These are phyloP conservation scores for Cyclotella baltica DNA, from an alignment of 108 stramenopile genomes.

Conservation along the genomic window DNA sequence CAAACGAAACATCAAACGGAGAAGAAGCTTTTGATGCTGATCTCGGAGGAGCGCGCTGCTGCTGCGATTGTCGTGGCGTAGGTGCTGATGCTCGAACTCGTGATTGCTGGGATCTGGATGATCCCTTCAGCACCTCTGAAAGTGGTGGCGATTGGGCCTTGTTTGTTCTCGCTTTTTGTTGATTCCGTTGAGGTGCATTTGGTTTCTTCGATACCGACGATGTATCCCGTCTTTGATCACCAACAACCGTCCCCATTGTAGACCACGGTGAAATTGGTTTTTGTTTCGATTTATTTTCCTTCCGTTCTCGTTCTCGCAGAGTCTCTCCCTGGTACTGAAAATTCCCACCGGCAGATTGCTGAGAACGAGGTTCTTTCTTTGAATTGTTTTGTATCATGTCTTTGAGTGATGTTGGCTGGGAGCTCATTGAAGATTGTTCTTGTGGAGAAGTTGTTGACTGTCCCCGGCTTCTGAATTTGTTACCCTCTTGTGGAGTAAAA, in stretches of 20 bases:
- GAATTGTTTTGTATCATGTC: conserved; percentile 17
- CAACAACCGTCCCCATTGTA: conserved; percentile 20
- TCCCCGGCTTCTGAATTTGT: not conserved
- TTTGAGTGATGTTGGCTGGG: conserved; percentile 7
- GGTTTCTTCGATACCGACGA: conserved; percentile 4
- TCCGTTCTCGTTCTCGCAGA: conserved; percentile 5
- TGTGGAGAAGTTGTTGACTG: not conserved
- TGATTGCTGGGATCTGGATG: conserved; percentile 20
- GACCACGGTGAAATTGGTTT: not conserved
- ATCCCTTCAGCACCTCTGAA: conserved; percentile 43
- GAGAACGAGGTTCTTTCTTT: not conserved
- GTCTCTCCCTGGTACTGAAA: conserved; percentile 22
- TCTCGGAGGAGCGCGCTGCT: conserved; percentile 41
- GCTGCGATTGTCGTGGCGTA: conserved; percentile 16
- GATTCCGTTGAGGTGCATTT: not conserved
- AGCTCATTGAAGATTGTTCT: not conserved
- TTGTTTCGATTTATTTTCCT: conserved; percentile 12
- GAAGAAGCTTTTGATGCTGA: conserved; percentile 28
- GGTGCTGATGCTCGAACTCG: conserved; percentile 31
- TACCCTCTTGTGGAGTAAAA: not conserved
- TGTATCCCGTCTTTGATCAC: conserved; percentile 1
- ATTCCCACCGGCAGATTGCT: not conserved
- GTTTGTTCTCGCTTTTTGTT: conserved; percentile 4
- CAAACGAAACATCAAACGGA: conserved; percentile 40
- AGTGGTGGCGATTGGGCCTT: conserved; percentile 25